Evolutionary conservation across 1,139 yeast genomes (phyloP), one percentile per base, ranked within the genome.

Genomic region (Hyphopichia burtonii): DNA sequence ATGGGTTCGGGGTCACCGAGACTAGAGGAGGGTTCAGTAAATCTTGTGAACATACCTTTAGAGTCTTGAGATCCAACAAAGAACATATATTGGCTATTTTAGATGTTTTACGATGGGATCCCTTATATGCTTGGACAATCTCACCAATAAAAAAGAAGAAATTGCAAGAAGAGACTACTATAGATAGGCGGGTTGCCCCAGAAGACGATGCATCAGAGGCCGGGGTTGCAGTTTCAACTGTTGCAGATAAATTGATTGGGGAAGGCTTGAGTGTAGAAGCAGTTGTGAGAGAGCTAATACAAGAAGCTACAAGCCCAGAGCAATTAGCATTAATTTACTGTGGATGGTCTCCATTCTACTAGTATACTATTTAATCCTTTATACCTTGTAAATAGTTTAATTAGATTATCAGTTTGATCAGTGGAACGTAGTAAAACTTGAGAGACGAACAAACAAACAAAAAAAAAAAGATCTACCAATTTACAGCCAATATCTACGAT

Each of bases 71-170:
- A 44, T 64, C 66, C 3, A 85, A 89, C 53, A 70, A 71, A 28
- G 86, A 82, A 34, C 84, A 83, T 51, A 87, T 94, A 23, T 65
- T 83, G 56, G 86, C 95, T 19, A 87, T 94, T 39, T 66, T 94
- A 44, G 94, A 91, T 55, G 96, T 93, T 8, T 66, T 94, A 49
- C 73, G 86, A 51, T 89, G 94, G 77, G 99, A 94, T 71, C 98
- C 99, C 0, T 72, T 94, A 44, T 91, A 91, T 55, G 78, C 87
- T 1, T 93, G 99, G 99, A 80, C 84, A 1, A 70, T 88, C 36
- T 85, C 96, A 0, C 93, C 94, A 0, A 61, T 86, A 12, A 59
- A 84, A 43, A 79, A 73, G 56, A 75, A 74, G 48, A 78, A 74
- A 48, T 54, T 84, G 16, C 89, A 84, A 54, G 67, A 56, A 16